Conservation (phyloP, 83 land plant genomes). For the Thuja plicata region DNA sequence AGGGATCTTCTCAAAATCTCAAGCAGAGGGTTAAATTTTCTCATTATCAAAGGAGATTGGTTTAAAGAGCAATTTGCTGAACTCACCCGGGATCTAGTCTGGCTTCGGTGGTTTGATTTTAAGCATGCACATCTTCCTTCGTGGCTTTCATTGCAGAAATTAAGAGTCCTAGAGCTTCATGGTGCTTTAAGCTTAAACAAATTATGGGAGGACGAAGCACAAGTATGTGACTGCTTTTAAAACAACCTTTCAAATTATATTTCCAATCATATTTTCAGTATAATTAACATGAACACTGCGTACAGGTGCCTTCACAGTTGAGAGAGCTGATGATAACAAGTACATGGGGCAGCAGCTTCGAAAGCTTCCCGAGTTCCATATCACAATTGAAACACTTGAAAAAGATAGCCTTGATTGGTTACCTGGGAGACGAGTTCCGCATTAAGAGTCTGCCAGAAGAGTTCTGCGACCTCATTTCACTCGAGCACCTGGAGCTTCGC, state of each 20-base stretch:
- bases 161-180: neutral
- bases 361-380: neutral
- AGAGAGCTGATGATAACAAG: neutral
- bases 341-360: neutral
- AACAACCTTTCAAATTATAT: fast-evolving
- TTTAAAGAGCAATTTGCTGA: neutral
- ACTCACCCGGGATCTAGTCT: neutral
- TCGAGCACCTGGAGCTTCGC: neutral
- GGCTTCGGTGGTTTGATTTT: neutral
- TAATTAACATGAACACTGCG: too few species aligned
- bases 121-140: neutral
- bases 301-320: neutral
- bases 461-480: neutral
- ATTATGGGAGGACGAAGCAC: neutral
- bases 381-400: neutral
- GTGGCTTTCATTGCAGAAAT: neutral
- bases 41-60: neutral
- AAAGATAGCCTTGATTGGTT: neutral
- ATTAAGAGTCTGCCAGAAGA: neutral
- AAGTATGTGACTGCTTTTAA: neutral
- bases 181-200: neutral
- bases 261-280: neutral
- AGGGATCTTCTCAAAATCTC: neutral
- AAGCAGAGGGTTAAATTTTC: neutral
- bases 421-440: neutral